Evolutionary conservation across 140 eudicot genomes (phyloP).

Genomic region (Flaveria floridana): DNA sequence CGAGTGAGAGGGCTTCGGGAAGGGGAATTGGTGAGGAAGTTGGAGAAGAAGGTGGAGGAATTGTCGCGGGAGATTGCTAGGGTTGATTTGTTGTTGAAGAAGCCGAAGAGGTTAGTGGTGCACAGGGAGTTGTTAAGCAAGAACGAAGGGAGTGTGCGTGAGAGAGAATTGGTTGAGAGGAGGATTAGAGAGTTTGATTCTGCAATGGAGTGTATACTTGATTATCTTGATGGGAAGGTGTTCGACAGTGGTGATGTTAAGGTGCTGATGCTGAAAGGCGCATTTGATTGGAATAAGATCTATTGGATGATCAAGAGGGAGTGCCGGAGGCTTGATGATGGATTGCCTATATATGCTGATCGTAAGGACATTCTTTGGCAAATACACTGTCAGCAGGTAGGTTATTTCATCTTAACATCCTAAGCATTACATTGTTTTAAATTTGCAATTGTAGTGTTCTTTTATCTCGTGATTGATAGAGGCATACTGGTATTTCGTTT

Average conservation of each 20-base stretch:
- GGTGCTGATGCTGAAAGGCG: constrained; percentile 41
- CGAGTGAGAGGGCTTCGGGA: constrained; percentile 33
- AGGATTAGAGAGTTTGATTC: constrained; percentile 56
- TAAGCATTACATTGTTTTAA: neutral
- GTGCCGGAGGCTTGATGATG: constrained; percentile 66
- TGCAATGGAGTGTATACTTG: constrained; percentile 51
- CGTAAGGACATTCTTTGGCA: constrained; percentile 50
- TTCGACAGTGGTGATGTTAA: constrained; percentile 26
- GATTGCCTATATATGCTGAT: constrained; percentile 72
- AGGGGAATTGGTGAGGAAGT: constrained; percentile 47
- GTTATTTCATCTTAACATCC: neutral
- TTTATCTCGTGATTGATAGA: neutral
- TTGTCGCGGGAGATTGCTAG: constrained; percentile 40
- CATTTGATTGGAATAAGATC: constrained; percentile 54
- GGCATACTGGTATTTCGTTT: neutral
- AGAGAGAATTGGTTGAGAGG: constrained; percentile 35
- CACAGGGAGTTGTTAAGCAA: constrained; percentile 34
- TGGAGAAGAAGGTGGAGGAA: constrained; percentile 34
- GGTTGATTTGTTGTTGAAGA: constrained; percentile 17
- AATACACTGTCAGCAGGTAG: constrained; percentile 61
- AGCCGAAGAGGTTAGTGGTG: neutral
- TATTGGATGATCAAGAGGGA: constrained; percentile 63
- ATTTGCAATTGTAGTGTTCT: neutral
- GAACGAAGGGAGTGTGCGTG: constrained; percentile 40
- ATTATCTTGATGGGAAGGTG: constrained; percentile 45